phyloP scores from a whole-genome alignment of 1,139 yeast species.

The Torulaspora globosa region DNA sequence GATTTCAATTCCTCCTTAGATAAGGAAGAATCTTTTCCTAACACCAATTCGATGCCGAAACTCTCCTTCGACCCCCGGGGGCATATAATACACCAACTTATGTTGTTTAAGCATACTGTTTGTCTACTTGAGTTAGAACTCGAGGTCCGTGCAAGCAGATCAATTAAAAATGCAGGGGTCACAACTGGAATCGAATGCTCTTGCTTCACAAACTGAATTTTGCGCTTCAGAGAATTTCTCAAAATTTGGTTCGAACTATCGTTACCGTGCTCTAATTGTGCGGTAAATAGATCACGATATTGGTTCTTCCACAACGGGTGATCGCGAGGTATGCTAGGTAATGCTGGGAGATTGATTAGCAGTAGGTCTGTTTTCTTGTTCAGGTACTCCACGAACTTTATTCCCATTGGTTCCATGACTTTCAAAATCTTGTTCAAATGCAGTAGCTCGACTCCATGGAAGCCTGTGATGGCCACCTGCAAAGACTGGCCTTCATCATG shows the following conservation, averaged over 20 bases:
- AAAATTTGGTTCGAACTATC: slow-evolving; percentile 25
- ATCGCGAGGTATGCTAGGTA: slow-evolving; percentile 35
- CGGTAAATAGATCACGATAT: slow-evolving; percentile 29
- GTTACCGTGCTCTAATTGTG: slow-evolving; percentile 11
- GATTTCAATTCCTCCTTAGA: slow-evolving; percentile 8
- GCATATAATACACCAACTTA: slow-evolving; percentile 34
- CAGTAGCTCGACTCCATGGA: slow-evolving; percentile 72
- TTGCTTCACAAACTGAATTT: slow-evolving; percentile 45
- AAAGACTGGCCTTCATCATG: slow-evolving; percentile 35
- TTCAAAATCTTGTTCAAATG: slow-evolving; percentile 65
- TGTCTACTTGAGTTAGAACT: slow-evolving; percentile 3
- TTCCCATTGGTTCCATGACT: slow-evolving; percentile 44
- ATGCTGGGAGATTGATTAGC: slow-evolving; percentile 50
- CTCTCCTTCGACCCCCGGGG: slow-evolving; percentile 30
- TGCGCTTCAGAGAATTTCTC: slow-evolving; percentile 34
- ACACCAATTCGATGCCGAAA: slow-evolving; percentile 17
- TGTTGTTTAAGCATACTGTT: slow-evolving; percentile 26
- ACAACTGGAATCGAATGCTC: slow-evolving; percentile 42
- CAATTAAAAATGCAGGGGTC: slow-evolving; percentile 35
- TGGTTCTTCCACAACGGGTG: slow-evolving; percentile 33
- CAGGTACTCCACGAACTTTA: slow-evolving; percentile 49
- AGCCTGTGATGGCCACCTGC: slow-evolving; percentile 70
- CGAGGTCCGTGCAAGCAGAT: slow-evolving; percentile 23
- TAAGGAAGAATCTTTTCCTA: background rate
- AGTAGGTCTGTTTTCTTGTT: slow-evolving; percentile 58